phyloP scores from a whole-genome alignment of 139 green algal genomes.

The Coelastrella sp. region DNA sequence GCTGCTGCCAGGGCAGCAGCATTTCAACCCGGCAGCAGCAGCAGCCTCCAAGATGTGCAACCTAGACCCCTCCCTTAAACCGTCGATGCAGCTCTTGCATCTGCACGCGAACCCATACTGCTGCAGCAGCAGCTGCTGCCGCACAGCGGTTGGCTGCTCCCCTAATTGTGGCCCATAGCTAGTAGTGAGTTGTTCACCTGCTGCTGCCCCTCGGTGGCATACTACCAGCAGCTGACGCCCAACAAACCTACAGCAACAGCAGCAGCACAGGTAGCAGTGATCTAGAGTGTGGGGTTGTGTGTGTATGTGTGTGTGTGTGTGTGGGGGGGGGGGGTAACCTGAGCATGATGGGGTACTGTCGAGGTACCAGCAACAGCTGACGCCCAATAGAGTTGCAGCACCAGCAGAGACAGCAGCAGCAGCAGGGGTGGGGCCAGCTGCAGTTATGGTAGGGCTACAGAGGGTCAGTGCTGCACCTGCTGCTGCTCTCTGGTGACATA shows the following conservation, averaged over 20 bases:
- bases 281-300: too few relatives aligned
- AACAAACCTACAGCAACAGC: conserved; percentile 27
- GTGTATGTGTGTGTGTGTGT: too few relatives aligned
- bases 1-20: background rate
- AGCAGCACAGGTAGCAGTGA: background rate
- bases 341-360: too few relatives aligned
- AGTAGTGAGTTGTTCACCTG: conserved; percentile 34
- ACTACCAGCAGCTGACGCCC: conserved; percentile 39
- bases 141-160: background rate
- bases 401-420: too few relatives aligned
- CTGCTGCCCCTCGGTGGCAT: conserved; percentile 9
- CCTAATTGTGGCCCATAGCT: conserved; percentile 35
- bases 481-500: too few relatives aligned
- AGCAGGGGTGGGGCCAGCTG: too few relatives aligned
- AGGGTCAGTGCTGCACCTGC: too few relatives aligned
- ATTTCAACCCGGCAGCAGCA: background rate
- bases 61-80: background rate
- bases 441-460: too few relatives aligned
- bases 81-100: conserved; percentile 1
- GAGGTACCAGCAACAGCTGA: too few relatives aligned
- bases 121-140: conserved; percentile 44
- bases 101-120: conserved; percentile 31
- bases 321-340: too few relatives aligned
- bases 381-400: too few relatives aligned
- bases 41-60: conserved; percentile 2